A percentile compares a stretch with the other conserved stretches of the same genome.
Conservation (phyloP, 495 filamentous ascomycete species). For the Penicillium malachiteum region DNA sequence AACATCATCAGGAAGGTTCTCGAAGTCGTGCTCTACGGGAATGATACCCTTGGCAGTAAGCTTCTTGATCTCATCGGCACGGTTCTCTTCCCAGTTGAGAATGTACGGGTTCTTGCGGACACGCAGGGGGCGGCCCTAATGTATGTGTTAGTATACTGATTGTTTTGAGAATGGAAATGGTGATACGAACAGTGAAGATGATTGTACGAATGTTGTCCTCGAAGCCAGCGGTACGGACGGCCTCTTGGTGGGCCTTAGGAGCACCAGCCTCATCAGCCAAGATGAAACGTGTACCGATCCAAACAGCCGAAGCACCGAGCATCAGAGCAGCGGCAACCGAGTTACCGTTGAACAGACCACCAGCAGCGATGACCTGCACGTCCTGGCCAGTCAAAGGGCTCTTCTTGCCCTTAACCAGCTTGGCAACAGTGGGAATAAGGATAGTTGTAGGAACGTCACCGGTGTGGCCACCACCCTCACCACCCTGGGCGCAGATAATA, state of each 20-base stretch:
- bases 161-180: not conserved
- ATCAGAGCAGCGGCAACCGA: conserved; percentile 86
- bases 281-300: conserved; percentile 96
- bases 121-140: conserved; percentile 79
- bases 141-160: conserved; percentile 19
- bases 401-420: conserved; percentile 76
- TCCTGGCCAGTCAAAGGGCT: conserved; percentile 82
- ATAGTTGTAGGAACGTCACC: conserved; percentile 86
- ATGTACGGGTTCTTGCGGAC: conserved; percentile 94
- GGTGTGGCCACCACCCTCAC: conserved; percentile 89
- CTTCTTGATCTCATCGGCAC: conserved; percentile 82
- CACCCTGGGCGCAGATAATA: conserved; percentile 91
- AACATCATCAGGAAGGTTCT: conserved; percentile 70
- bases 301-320: conserved; percentile 89
- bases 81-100: conserved; percentile 92
- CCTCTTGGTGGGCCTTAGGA: conserved; percentile 92
- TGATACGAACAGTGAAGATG: conserved; percentile 77
- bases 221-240: conserved; percentile 85
- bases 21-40: conserved; percentile 91
- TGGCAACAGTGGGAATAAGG: conserved; percentile 85
- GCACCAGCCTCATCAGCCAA: conserved; percentile 92
- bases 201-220: conserved; percentile 95
- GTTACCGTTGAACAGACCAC: conserved; percentile 92
- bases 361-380: conserved; percentile 90
- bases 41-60: conserved; percentile 85